Conservation (phyloP, 108 stramenopile species). For the Ochromonas danica region DNA sequence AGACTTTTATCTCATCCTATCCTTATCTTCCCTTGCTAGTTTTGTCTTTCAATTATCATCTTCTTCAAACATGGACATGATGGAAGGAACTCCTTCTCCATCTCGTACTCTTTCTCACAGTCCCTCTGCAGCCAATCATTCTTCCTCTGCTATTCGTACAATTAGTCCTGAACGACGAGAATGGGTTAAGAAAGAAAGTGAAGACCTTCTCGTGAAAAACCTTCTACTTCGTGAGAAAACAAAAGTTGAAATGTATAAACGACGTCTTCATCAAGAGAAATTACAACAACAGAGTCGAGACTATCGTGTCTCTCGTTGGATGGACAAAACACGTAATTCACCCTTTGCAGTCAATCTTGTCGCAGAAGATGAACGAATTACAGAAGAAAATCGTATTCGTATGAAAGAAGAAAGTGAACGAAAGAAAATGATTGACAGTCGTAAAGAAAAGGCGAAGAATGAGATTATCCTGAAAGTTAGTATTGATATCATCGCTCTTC, state of each 20-base stretch:
- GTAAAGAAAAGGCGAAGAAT: constrained; percentile 55
- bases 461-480: constrained; percentile 51
- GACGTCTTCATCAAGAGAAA: background rate
- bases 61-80: no score
- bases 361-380: constrained; percentile 64
- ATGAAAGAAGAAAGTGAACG: constrained; percentile 48
- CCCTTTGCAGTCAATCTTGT: constrained; percentile 60
- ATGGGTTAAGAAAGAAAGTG: constrained; percentile 8
- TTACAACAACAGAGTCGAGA: background rate
- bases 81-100: no score
- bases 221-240: background rate
- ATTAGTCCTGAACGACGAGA: constrained; percentile 20
- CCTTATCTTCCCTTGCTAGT: no score
- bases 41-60: no score
- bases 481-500: no score
- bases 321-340: constrained; percentile 50
- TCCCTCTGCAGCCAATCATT: no score
- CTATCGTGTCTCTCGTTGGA: constrained; percentile 33
- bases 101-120: no score
- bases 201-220: background rate
- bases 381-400: constrained; percentile 58
- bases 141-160: no score
- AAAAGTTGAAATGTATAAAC: constrained; percentile 1
- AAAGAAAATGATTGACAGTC: constrained; percentile 40
- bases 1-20: no score